Conservation (phyloP, 257 asterid genomes). For the Solanum tarijense region DNA sequence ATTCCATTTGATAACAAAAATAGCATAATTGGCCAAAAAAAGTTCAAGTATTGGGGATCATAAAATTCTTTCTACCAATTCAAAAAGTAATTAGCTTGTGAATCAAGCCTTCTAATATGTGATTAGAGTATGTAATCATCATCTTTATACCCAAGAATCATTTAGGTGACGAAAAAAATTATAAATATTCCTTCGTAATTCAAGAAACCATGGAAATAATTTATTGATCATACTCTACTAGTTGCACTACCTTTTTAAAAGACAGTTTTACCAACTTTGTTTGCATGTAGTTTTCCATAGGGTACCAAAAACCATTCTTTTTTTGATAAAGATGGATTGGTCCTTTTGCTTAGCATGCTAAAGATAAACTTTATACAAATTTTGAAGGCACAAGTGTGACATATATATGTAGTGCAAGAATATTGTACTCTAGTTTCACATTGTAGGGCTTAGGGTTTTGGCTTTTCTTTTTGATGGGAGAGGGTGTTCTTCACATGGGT, state of each 20-base stretch:
- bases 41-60: neutral
- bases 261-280: neutral
- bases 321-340: neutral
- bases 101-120: slow-evolving; percentile 5
- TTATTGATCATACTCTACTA: neutral
- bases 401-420: neutral
- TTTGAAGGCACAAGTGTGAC: neutral
- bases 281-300: neutral
- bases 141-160: neutral
- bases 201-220: neutral
- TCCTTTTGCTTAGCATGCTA: neutral
- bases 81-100: neutral
- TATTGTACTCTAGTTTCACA: neutral
- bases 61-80: neutral
- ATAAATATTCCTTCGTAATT: neutral
- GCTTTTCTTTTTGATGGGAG: neutral
- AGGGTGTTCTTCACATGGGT: slow-evolving; percentile 1
- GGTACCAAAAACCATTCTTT: neutral
- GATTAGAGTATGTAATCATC: slow-evolving; percentile 2
- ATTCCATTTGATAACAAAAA: slow-evolving; percentile 9
- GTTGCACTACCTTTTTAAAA: neutral
- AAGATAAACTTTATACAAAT: neutral
- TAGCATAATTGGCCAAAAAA: neutral
- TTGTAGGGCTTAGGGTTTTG: neutral
- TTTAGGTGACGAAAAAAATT: neutral